Base-by-base conservation (phyloP, 1,139 yeast genomes). In the Lipomyces yarrowii region DNA sequence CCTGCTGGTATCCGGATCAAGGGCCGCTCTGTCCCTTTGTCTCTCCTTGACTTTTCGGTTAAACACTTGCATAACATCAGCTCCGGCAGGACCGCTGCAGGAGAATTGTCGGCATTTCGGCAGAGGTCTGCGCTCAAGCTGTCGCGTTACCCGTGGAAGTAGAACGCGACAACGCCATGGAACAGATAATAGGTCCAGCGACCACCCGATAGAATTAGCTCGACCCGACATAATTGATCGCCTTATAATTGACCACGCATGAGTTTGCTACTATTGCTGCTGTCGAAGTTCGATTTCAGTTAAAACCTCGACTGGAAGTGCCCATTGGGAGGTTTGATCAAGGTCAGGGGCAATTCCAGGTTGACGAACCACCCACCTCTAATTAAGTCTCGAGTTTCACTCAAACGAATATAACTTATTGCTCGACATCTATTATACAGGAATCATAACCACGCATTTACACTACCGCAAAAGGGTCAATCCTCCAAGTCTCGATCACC, bases 31-130 rank as follows among this genome's bases (percentile, higher is more conserved):
- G 37, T 85, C 80, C 62, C 91, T 77, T 71, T 91, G 96, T 18
- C 82, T 69, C 11, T 81, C 76, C 74, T 91, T 91, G 60, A 86
- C 82, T 3, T 78, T 73, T 55, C 94, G 78, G 75, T 90, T 90
- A 76, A 91, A 91, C 30, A 91, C 94, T 51, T 65, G 66, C 66
- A 65, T 65, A 13, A 56, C 61, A 15, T 62, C 63, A 7, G 55
- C 57, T 7, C 56, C 13, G 15, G 48, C 30, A 2, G 59, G 30
- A 2, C 35, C 15, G 10, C 56, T 51, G 30, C 57, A 46, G 37
- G 46, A 35, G 23, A 61, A 61, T 52, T 3, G 7, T 13, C 55
- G 55, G n/a, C 55, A 23, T 11, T 18, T 23, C 18, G 48, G 18
- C 10, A 42, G 3, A 2, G 48, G 23, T 42, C 23, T 18, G 10